Evolutionary conservation across 2,329 filamentous ascomycete species (phyloP), one percentile per base, ranked within the genome.

Genomic region (Diaporthe ilicicola): DNA sequence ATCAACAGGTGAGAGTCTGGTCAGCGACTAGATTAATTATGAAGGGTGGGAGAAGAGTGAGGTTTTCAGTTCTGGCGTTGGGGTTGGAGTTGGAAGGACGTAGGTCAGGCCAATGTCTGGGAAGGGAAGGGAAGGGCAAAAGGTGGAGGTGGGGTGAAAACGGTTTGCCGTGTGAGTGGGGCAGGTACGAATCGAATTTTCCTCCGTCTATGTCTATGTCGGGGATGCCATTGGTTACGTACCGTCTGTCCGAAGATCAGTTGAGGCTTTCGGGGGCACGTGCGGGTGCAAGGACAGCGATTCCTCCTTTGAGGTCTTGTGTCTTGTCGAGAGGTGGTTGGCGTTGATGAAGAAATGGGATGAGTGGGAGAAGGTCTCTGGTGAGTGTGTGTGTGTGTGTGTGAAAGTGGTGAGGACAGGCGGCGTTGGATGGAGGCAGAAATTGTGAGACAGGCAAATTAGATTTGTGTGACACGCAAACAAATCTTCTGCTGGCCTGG

Each of bases 1-100:
- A 59, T 9, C 19, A 50, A 50, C 65, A 55, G 64, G 54, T 67
- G 51, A 68, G 51, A 29, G 22, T 70, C 55, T 68, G 69, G 70
- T 74, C 70, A 42, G 56, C 48, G 71, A 56, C 55, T 68, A 13
- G 69, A 68, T 65, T 74, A 70, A 69, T 50, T 73, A 71, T 51
- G 62, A 39, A 42, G 19, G 73, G 67, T 73, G 64, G 72, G 56
- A 74, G 70, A 74, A 62, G 62, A 64, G 53, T 65, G 65, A 72
- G 67, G 69, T 70, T 74, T 67, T 62, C 42, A 62, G 48, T 48
- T 24, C 42, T 62, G 59, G 59, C 42, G 65, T 29, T 56, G 65
- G 53, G 50, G 32, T 34, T 50, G 53, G 53, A 56, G 39, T 65
- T 55, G 51, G 39, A 48, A 29, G 53, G 53, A 67, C 39, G 53